Conservation (phyloP, 2,329 filamentous ascomycete genomes). For the Plenodomus biglobosus region DNA sequence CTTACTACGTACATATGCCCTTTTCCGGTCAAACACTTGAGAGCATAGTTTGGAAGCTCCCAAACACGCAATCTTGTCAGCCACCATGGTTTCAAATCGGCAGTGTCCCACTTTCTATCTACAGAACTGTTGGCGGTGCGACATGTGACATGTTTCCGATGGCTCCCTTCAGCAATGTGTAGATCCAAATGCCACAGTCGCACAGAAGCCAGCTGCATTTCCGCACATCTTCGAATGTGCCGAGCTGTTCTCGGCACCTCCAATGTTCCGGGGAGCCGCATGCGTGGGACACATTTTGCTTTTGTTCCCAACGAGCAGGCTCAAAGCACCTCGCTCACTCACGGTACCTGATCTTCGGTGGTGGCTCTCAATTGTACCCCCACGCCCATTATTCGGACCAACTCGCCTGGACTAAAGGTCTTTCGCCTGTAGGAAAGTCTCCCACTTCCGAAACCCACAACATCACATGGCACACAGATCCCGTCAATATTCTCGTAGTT, state of each 20-base stretch:
- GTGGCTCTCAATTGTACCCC: constrained; percentile 22
- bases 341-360: constrained; percentile 38
- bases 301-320: constrained; percentile 28
- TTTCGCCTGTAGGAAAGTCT: not conserved
- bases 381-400: constrained; percentile 29
- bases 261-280: constrained; percentile 18
- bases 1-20: too few relatives aligned
- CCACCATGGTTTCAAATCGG: too few relatives aligned
- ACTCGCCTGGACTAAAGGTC: constrained; percentile 3
- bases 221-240: constrained; percentile 9
- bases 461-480: not conserved
- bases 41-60: too few relatives aligned
- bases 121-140: too few relatives aligned
- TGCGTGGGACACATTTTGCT: constrained; percentile 28
- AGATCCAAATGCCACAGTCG: not conserved
- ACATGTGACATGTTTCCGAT: too few relatives aligned
- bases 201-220: constrained; percentile 4
- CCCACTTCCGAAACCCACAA: not conserved
- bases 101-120: too few relatives aligned
- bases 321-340: constrained; percentile 21
- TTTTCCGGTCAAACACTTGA: constrained; percentile 10
- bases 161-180: too few relatives aligned
- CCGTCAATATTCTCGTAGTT: too few relatives aligned
- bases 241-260: constrained; percentile 26
- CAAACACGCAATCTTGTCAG: too few relatives aligned